Percentiles rank a stretch among this genome's conserved stretches.
Evolutionary conservation across 495 filamentous ascomycete genomes (phyloP).

Genomic region (Lasiosphaeria hispida): DNA sequence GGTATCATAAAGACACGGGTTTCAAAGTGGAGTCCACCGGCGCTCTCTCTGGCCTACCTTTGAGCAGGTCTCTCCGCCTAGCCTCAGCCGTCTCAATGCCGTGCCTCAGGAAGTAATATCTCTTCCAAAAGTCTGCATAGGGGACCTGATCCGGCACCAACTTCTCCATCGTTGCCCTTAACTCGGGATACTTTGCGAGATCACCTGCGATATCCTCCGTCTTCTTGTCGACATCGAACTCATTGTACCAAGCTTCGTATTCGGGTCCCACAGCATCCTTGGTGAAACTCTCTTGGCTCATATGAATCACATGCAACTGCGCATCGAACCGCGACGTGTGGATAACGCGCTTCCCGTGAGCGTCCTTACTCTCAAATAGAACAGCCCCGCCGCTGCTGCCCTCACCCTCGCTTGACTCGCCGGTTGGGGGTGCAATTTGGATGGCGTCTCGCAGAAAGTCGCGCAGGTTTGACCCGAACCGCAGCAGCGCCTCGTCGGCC

Average conservation of each 20-base stretch:
- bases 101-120: conserved; percentile 93
- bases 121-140: conserved; percentile 87
- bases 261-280: conserved; percentile 74
- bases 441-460: conserved; percentile 92
- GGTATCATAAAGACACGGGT: conserved; percentile 14
- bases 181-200: conserved; percentile 82
- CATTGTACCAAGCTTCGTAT: conserved; percentile 70
- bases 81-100: conserved; percentile 96
- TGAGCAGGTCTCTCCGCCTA: conserved; percentile 83
- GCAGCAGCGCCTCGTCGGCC: conserved; percentile 93
- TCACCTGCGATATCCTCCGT: conserved; percentile 82
- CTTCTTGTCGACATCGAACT: conserved; percentile 78
- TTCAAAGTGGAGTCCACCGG: not conserved
- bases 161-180: conserved; percentile 91
- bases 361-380: conserved; percentile 88
- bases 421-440: conserved; percentile 68
- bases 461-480: conserved; percentile 86
- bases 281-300: conserved; percentile 76
- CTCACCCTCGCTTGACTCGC: conserved; percentile 28
- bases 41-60: conserved; percentile 59
- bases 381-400: conserved; percentile 45
- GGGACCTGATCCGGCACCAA: conserved; percentile 86
- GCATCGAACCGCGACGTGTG: conserved; percentile 94
- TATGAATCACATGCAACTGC: conserved; percentile 92
- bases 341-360: conserved; percentile 83